phyloP scores from a whole-genome alignment of 73 alveolate genomes.

The Paramecium biaurelia region DNA sequence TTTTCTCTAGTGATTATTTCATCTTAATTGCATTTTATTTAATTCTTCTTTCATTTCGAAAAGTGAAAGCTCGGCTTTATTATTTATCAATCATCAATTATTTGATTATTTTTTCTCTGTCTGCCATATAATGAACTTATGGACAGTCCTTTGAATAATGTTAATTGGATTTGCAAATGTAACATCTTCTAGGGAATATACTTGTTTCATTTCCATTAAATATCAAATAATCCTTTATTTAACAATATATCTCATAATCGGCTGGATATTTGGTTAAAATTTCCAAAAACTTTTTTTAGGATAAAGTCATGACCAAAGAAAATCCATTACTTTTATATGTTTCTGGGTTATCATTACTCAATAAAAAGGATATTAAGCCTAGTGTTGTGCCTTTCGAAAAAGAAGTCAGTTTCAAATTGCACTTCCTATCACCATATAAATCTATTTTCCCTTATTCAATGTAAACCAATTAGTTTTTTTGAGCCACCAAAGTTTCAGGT shows the following conservation, averaged over 20 bases:
- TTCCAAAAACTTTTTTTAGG: not conserved
- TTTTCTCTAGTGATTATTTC: not conserved
- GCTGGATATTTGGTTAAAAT: not conserved
- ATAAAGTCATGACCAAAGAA: not conserved
- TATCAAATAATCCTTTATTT: slow-evolving; percentile 8
- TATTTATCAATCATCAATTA: not conserved
- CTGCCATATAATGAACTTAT: not conserved
- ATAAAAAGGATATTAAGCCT: not conserved
- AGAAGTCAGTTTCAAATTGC: not conserved
- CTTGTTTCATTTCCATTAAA: not conserved
- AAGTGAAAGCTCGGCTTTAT: not conserved
- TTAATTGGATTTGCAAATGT: not conserved
- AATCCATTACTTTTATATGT: not conserved
- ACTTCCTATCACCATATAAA: not conserved
- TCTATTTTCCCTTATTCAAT: slow-evolving; percentile 4
- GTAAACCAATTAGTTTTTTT: not conserved
- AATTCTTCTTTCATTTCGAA: not conserved
- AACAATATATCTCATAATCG: slow-evolving; percentile 47
- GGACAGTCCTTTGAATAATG: slow-evolving; percentile 10
- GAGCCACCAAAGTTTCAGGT: not conserved
- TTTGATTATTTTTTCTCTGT: not conserved
- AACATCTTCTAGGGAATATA: not conserved
- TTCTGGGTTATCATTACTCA: not conserved
- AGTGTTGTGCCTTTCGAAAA: not conserved
- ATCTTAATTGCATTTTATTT: not conserved